Base-by-base conservation (phyloP, 257 asterid genomes). In the Nicotiana paniculata region DNA sequence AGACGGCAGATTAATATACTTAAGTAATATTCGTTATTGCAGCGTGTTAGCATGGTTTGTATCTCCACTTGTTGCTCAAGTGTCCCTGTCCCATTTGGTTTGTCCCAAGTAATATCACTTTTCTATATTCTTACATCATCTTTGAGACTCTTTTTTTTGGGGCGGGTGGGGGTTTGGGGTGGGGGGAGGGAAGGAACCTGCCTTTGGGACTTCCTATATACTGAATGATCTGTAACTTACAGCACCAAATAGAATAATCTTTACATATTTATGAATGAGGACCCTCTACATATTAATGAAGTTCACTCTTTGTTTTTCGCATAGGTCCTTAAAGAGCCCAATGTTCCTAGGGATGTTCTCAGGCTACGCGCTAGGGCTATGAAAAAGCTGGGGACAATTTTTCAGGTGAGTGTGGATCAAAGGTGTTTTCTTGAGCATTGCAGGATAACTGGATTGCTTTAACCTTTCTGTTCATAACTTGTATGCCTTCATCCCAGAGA, bases 321-420 rank as follows among this genome's bases (percentile, higher is more conserved):
- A 80, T 90, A 94, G 98, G 98, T 93, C 81, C 93, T 93, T 70
- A 91, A 70, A 87, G 97, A 94, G 84, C 89, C 92, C 21, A 82
- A 85, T 81, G 93, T 77, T 79, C 84, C 97, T 32, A 93, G 85
- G 90, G 98, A 93, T 74, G 83, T 84, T 59, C 91, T 91, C 82
- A 86, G 90, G 87, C 55, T 86, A 85, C 90, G 97, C 58, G 96
- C 98, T 9, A 88, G 57, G 77, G 98, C 93, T 28, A 85, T 94
- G 91, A 92, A 82, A 85, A 91, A 87, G 82, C 90, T 94, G 65
- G 98, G 98, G 53, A 81, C 90, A 80, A 91, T 91, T 82, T 94
- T 94, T 78, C 96, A 90, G 81, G 98, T 93, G 85, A 84, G 90
- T 85, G 37, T 21, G 51, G 61, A 74, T 26, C 21, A 0, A 48